Evolutionary conservation across 148 eudicot genomes (phyloP), one percentile per base, ranked within the genome.

Genomic region (Spergularia marina): DNA sequence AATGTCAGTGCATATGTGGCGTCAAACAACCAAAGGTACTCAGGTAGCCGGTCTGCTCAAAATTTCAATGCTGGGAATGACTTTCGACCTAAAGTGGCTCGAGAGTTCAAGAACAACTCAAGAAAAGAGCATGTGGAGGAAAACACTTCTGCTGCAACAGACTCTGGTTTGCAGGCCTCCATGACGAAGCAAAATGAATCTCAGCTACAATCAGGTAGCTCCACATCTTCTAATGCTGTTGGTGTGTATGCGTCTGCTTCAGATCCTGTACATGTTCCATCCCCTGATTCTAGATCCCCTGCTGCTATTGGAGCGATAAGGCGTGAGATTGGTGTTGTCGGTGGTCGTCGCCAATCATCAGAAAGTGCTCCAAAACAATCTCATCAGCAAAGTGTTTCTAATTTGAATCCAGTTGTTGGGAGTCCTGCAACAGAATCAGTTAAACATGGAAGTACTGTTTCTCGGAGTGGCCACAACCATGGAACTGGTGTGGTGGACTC

Each of bases 191-290:
- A 82, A 65, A 87, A 71, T 78, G 84, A 80, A 71, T 72, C 87
- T 16, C 84, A 83, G 18, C 78, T 57, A 54, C 84, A 65, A 36
- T 75, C 86, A 10, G 68, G 77, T 68, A 76, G 75, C 25, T 58
- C 71, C 53, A 77, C 85, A 82, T 82, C 89, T 21, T 87, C 80
- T 74, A 87, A 81, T 81, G 87, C 85, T 55, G 89, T 86, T 23
- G 93, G 98, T 63, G 88, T 92, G 71, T 91, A 89, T 74, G 90
- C 98, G 15, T 95, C 97, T 59, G 84, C 91, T 70, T 95, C 90
- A 13, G 99, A 95, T 86, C 97, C 97, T 80, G 96, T 92, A 77
- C 99, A 95, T 78, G 92, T 92, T 67, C 99, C 97, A 73, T 91
- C 94, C 14, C 85, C 79, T 68, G 86, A 88, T 73, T 89, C 96